Base-by-base conservation (phyloP, 106 monocot genomes). In the Allium sativum region DNA sequence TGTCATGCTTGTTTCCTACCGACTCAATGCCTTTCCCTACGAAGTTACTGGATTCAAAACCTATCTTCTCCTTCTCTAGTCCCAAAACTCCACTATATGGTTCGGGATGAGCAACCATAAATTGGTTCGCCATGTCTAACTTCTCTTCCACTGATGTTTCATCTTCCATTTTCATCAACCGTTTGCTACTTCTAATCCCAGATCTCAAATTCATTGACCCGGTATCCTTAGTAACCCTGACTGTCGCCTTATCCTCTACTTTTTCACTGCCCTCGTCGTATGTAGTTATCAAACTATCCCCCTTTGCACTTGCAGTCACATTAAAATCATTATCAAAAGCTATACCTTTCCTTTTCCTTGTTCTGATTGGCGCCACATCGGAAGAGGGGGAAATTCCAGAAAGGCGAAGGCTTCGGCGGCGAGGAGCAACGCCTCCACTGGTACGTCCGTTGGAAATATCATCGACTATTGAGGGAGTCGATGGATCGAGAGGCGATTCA, bases 381-480 rank as follows among this genome's bases (percentile, higher is more conserved):
- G 44, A 14, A 11, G 48, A 18, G 10, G 71, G 9, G 40, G 58
- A 40, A 15, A 72, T 15, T 19, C 31, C 12, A 14, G 65, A n/a
- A 48, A 89, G 70, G 40, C 82, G 78, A 41, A 71, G 65, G 69
- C 85, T 82, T 40, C 78, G 72, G 59, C 77, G 65, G 18, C 45
- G 67, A 0, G 65, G 67, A 43, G 70, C 59, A 6, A 7, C 67
- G 48, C 21, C 10, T 17, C 14, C 58, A 12, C 62, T 9, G 45
- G 47, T 19, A 17, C 12, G 2, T 45, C 62, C 1, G 7, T 64
- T 40, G 9, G 45, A 7, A 1, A 44, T 31, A 0, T 45, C 15
- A 48, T 70, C 47, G 19, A 40, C 7, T 21, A 13, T 46, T 10
- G 57, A 52, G 15, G 60, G 68, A 7, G 53, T 21, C 21, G 70